These are phyloP conservation scores for Eurotiales sp. DNA, from an alignment of 2,329 filamentous ascomycete species.

Conservation along the genomic window DNA sequence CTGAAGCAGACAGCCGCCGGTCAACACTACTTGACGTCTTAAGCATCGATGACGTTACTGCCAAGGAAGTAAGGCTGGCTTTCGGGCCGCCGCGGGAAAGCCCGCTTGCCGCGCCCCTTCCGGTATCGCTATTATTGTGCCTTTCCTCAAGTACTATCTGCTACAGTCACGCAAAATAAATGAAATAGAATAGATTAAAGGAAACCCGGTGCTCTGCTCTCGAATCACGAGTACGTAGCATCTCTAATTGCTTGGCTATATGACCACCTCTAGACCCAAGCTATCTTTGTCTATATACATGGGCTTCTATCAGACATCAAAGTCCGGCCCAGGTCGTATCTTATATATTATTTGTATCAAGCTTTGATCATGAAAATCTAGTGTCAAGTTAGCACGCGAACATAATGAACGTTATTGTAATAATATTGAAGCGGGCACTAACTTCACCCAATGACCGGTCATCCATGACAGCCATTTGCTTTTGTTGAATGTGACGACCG, in stretches of 20 bases:
- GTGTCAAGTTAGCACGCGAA: slow-evolving; percentile 14
- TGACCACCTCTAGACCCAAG: not conserved
- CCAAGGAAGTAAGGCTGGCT: too few species aligned
- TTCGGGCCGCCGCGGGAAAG: too few species aligned
- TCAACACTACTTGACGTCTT: too few species aligned
- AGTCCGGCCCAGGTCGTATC: not conserved
- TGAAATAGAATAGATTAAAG: too few species aligned
- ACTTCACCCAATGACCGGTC: slow-evolving; percentile 82
- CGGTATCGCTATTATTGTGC: too few species aligned
- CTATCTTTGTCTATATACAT: not conserved
- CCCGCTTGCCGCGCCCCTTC: too few species aligned
- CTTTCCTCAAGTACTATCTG: too few species aligned
- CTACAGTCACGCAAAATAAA: too few species aligned
- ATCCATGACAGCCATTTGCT: slow-evolving; percentile 78
- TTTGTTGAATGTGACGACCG: slow-evolving; percentile 81
- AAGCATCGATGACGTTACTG: slow-evolving; percentile 2
- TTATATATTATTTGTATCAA: slow-evolving; percentile 5
- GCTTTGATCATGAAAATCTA: slow-evolving; percentile 38
- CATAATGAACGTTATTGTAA: not conserved
- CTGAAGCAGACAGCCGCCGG: too few species aligned
- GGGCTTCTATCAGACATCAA: not conserved
- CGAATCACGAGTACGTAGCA: too few species aligned
- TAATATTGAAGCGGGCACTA: slow-evolving; percentile 25
- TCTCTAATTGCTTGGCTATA: not conserved
- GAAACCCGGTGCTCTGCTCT: too few species aligned